These are phyloP conservation scores for Stylosanthes scabra DNA, from an alignment of 331 rosid genomes.

Conservation along the genomic window DNA sequence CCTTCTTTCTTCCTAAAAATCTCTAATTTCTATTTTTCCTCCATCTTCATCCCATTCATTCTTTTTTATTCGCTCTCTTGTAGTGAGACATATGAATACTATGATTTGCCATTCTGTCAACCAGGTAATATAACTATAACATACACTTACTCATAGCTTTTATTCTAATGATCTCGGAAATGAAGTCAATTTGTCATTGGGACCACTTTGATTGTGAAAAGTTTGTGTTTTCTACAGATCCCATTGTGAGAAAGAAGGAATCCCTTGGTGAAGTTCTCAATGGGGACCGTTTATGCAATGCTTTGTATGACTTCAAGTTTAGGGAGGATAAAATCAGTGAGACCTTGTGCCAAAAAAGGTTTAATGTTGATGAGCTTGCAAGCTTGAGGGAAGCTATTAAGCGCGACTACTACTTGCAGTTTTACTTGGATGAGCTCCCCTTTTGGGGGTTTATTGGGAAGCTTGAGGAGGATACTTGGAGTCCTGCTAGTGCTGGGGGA, in stretches of 20 bases:
- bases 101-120: slow-evolving; percentile 83
- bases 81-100: slow-evolving; percentile 92
- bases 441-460: slow-evolving; percentile 86
- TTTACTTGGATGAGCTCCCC: slow-evolving; percentile 92
- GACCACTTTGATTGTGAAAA: slow-evolving; percentile 35
- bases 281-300: slow-evolving; percentile 78
- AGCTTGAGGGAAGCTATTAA: slow-evolving; percentile 66
- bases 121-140: slow-evolving; percentile 60
- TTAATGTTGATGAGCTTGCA: slow-evolving; percentile 63
- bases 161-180: slow-evolving; percentile 26
- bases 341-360: slow-evolving; percentile 60
- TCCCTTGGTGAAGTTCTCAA: slow-evolving; percentile 87
- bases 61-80: slow-evolving; percentile 36
- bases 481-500: slow-evolving; percentile 37
- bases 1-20: background rate
- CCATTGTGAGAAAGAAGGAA: slow-evolving; percentile 69
- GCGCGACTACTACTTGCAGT: slow-evolving; percentile 80
- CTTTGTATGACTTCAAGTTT: slow-evolving; percentile 69
- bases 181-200: slow-evolving; percentile 26
- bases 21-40: slow-evolving; percentile 5
- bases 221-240: slow-evolving; percentile 60
- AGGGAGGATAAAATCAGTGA: slow-evolving; percentile 49
- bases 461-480: slow-evolving; percentile 63
- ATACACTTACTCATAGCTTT: slow-evolving; percentile 41
- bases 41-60: slow-evolving; percentile 4